Percentiles rank a stretch among this genome's conserved stretches.
Conservation (phyloP, 192 early-diverging fungal species). For the Pecoramyces ruminantium region DNA sequence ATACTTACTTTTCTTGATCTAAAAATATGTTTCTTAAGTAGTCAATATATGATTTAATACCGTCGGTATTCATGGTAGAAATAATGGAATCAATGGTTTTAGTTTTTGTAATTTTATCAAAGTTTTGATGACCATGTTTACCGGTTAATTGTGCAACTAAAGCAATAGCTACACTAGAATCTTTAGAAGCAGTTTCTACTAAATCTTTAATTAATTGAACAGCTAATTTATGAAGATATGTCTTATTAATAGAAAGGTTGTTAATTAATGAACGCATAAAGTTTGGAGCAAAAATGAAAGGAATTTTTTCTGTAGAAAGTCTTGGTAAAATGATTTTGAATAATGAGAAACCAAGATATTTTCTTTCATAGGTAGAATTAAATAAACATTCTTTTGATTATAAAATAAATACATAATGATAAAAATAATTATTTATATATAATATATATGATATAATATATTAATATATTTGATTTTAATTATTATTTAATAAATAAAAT, state of each 20-base stretch:
- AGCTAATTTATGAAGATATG: slow-evolving; percentile 65
- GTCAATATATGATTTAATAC: slow-evolving; percentile 51
- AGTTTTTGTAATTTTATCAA: slow-evolving; percentile 50
- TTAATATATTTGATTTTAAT: no score
- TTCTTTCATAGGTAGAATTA: slow-evolving; percentile 59
- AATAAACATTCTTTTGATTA: slow-evolving; percentile 65
- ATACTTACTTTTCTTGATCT: slow-evolving; percentile 11
- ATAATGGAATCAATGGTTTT: slow-evolving; percentile 68
- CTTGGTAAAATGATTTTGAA: slow-evolving; percentile 48
- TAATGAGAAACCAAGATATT: slow-evolving; percentile 77
- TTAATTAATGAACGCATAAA: slow-evolving; percentile 77
- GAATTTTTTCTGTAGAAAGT: slow-evolving; percentile 33
- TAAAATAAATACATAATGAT: no score
- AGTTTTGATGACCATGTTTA: slow-evolving; percentile 49
- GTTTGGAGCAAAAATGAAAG: slow-evolving; percentile 60
- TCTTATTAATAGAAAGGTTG: slow-evolving; percentile 52
- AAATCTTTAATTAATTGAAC: slow-evolving; percentile 32
- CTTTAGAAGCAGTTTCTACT: not conserved
- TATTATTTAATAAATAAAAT: no score
- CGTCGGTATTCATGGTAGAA: slow-evolving; percentile 43
- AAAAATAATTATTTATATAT: no score
- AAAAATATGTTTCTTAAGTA: slow-evolving; percentile 57
- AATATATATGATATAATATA: no score
- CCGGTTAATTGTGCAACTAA: slow-evolving; percentile 68
- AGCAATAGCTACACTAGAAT: slow-evolving; percentile 41